These are phyloP conservation scores for Triticum turgidum DNA, from an alignment of 176 grass and related monocot species.

Conservation along the genomic window DNA sequence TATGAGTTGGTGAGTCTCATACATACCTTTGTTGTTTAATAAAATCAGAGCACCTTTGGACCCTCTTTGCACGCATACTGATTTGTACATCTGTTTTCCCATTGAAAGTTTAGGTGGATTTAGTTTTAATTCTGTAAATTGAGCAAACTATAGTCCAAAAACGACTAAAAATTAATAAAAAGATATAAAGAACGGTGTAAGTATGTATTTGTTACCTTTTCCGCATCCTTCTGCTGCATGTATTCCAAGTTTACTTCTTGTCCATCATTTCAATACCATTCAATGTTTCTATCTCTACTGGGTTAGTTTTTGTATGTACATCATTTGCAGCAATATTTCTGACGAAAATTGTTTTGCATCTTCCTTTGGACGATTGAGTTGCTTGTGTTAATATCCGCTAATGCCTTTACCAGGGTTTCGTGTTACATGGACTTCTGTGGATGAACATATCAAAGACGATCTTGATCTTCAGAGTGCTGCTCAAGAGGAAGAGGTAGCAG, in stretches of 20 bases:
- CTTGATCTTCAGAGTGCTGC: slow-evolving; percentile 53
- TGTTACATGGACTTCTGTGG: slow-evolving; percentile 50
- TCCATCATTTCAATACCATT: neutral
- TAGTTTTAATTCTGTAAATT: neutral
- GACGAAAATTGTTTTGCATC: neutral
- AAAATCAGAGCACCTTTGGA: too few relatives aligned
- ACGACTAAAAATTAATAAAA: neutral
- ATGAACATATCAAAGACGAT: slow-evolving; percentile 44
- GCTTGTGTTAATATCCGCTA: neutral
- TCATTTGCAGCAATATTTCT: neutral
- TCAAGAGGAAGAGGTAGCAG: slow-evolving; percentile 41
- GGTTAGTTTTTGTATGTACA: neutral
- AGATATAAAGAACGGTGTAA: neutral
- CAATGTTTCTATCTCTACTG: neutral
- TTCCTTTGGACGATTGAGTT: neutral
- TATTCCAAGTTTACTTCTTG: too few relatives aligned
- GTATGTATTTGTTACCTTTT: neutral
- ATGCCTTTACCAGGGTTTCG: slow-evolving; percentile 29
- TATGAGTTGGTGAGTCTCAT: neutral
- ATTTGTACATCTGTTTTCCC: too few relatives aligned
- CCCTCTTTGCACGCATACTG: too few relatives aligned
- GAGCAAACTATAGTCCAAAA: neutral
- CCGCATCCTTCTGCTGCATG: neutral
- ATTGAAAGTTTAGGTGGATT: neutral
- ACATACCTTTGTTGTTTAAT: neutral